These are phyloP conservation scores for Mercurialis annua DNA, from an alignment of 345 rosid genomes.

Conservation along the genomic window DNA sequence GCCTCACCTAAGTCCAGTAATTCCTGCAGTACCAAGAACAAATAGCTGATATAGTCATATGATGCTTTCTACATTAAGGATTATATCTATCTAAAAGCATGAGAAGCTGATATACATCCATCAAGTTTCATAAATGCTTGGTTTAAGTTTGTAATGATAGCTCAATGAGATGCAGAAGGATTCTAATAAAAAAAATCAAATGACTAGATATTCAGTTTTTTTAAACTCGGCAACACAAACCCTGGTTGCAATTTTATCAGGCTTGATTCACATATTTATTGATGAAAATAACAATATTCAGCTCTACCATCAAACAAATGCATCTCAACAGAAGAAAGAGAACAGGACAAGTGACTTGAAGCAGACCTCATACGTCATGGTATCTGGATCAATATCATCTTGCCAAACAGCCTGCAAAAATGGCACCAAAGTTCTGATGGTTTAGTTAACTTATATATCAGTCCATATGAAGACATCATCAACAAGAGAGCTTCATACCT, in stretches of 20 bases:
- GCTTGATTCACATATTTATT: too few species aligned
- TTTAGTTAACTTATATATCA: constrained; percentile 1
- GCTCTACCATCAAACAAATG: neutral
- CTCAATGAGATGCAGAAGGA: neutral
- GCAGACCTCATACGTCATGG: constrained; percentile 73
- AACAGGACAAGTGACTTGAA: constrained; percentile 12
- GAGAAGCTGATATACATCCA: neutral
- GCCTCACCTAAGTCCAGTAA: constrained; percentile 68
- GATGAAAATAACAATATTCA: neutral
- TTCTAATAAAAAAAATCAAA: neutral
- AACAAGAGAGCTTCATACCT: constrained; percentile 35
- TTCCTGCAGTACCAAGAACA: constrained; percentile 40
- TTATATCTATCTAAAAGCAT: neutral
- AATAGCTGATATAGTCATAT: neutral
- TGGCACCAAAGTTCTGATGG: neutral
- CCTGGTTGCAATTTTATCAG: neutral
- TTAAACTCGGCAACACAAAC: neutral
- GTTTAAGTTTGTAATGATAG: neutral
- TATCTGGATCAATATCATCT: constrained; percentile 59
- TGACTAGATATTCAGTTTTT: neutral
- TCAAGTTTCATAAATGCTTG: constrained; percentile 1
- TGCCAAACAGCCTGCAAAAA: constrained; percentile 57
- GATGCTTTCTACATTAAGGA: neutral
- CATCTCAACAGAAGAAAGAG: neutral
- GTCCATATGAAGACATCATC: neutral